These are phyloP conservation scores for Phytopythium oedochilum DNA, from an alignment of 352 stramenopile species.

Conservation along the genomic window DNA sequence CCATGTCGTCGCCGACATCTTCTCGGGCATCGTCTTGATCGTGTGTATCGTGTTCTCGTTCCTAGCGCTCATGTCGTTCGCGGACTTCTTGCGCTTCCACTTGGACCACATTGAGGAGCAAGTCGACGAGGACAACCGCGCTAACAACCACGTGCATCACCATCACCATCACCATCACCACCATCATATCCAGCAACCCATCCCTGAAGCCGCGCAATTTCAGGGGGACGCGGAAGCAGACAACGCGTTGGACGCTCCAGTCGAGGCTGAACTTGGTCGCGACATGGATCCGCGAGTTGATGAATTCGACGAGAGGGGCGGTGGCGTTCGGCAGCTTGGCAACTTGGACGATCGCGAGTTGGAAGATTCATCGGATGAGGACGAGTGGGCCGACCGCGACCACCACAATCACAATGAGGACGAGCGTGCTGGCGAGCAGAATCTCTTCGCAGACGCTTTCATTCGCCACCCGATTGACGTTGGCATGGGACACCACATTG, in stretches of 20 bases:
- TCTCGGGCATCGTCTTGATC: slow-evolving; percentile 87
- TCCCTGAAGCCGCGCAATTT: not conserved
- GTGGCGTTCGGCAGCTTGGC: slow-evolving; percentile 20
- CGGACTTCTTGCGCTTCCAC: slow-evolving; percentile 91
- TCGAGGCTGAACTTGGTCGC: not conserved
- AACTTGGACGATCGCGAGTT: slow-evolving; percentile 38
- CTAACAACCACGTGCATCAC: slow-evolving; percentile 8
- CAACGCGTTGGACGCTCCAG: not conserved
- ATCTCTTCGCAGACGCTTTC: slow-evolving; percentile 33
- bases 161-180: slow-evolving; percentile 18
- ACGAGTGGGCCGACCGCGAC: slow-evolving; percentile 27
- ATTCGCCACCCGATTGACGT: slow-evolving; percentile 30
- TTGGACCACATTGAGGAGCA: slow-evolving; percentile 82
- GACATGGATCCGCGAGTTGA: slow-evolving; percentile 24
- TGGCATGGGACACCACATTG: slow-evolving; percentile 11
- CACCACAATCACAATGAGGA: slow-evolving; percentile 13
- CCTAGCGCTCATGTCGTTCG: slow-evolving; percentile 93
- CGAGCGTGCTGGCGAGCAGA: not conserved
- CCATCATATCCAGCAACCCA: slow-evolving; percentile 14
- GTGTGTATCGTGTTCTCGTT: slow-evolving; percentile 93
- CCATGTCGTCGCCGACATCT: slow-evolving; percentile 82
- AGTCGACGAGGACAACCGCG: slow-evolving; percentile 27
- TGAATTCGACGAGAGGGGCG: slow-evolving; percentile 29
- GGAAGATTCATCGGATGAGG: slow-evolving; percentile 55
- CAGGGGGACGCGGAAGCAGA: not conserved